Base-by-base conservation (phyloP, 1,284 basidiomycete species). In the Ceratobasidium sp. region DNA sequence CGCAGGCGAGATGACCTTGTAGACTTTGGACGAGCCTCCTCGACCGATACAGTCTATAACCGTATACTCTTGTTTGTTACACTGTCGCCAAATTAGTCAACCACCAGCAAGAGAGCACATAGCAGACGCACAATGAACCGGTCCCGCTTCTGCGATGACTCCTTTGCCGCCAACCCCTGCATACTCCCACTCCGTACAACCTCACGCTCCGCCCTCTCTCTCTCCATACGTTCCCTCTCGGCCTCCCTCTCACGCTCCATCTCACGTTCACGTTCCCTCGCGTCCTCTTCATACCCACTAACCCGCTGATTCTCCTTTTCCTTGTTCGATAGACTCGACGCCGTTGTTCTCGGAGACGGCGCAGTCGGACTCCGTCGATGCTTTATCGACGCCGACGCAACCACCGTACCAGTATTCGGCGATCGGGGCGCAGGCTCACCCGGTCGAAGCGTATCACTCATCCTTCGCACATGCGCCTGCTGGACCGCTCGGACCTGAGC, bases 11-110 rank as follows among this genome's bases (percentile, higher is more conserved):
- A 96, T 86, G 12, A 96, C 94, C 32, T 93, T 91, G 80, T 91
- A 97, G 23, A 97, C 96, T 65, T 93, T 91, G n/a, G 94, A 97
- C 9, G 94, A 92, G 0, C 96, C 96, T 46, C 96, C 96, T 78
- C 91, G 93, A 46, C 96, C 96, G 70, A 98, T 89, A 79, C 94
- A 83, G 75, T 96, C 93, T 0, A 96, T 84, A 0, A 93, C 89
- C 26, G 89, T 88, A 76, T 97, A 97, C 0, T 85, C 81, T 77
- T 89, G 90, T 78, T 89, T 92, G 82, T 97, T 97, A 30, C 72
- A 61, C 72, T 88, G 58, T 34, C 30, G 9, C 18, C n/a, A 16
- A 23, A 30, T 16, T 3, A 72, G 48, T 32, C 32, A 32, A 32
- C 50, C 45, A n/a, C n/a, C n/a, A n/a, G 64, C 1, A 46, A 72